Conservation (phyloP, 1,139 yeast genomes). For the Debaryomyces subglobosus region DNA sequence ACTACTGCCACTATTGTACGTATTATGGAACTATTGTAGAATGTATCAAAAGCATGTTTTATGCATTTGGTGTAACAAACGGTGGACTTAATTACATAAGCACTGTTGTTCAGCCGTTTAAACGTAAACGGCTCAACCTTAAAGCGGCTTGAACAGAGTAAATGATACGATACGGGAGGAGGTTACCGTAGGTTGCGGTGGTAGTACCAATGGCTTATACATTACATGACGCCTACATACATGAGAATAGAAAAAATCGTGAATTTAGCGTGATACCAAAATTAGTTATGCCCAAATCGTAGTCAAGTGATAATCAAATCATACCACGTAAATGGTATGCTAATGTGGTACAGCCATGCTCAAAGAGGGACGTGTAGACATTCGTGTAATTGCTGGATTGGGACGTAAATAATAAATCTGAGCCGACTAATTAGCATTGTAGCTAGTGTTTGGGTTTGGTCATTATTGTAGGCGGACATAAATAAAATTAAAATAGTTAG, state of each 20-base stretch:
- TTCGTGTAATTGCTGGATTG: slow-evolving; percentile 1
- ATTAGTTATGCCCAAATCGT: background rate
- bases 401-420: slow-evolving; percentile 4
- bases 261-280: background rate
- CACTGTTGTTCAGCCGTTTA: background rate
- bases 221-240: slow-evolving; percentile 2
- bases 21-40: background rate
- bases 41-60: background rate
- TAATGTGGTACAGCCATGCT: background rate
- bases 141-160: background rate
- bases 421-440: background rate
- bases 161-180: background rate
- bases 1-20: background rate
- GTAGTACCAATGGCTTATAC: background rate
- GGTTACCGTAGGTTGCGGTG: slow-evolving; percentile 2
- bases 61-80: background rate
- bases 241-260: background rate
- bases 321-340: slow-evolving; percentile 3
- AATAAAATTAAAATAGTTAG: background rate
- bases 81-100: background rate
- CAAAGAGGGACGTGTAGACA: background rate
- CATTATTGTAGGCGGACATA: slow-evolving; percentile 1
- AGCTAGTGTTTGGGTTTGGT: background rate
- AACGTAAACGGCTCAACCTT: background rate
- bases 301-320: slow-evolving; percentile 1